Percentiles rank a stretch among this genome's conserved stretches.
These are phyloP conservation scores for Bretschneidera sinensis DNA, from an alignment of 345 rosid genomes.

Conservation along the genomic window DNA sequence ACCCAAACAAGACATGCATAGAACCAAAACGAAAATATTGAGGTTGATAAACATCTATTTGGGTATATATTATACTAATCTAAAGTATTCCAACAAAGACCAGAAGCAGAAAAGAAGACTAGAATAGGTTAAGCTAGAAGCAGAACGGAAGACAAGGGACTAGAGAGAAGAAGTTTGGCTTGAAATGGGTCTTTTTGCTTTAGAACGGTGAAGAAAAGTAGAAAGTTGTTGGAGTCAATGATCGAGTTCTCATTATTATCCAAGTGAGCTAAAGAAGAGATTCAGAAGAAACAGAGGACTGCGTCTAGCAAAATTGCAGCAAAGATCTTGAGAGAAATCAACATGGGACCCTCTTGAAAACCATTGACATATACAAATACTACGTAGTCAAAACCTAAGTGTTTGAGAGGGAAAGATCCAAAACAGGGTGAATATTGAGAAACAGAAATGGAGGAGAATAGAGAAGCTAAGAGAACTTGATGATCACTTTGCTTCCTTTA, in stretches of 20 bases:
- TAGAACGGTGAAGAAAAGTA: background rate
- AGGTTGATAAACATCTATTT: constrained; percentile 15
- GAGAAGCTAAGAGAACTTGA: constrained; percentile 8
- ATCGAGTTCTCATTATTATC: constrained; percentile 2
- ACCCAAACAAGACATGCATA: constrained; percentile 33
- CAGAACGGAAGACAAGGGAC: constrained; percentile 11
- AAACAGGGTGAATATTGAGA: constrained; percentile 1
- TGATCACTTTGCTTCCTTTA: constrained; percentile 3
- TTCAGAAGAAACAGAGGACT: constrained; percentile 10
- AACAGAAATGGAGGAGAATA: constrained; percentile 10
- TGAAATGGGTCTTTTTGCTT: background rate
- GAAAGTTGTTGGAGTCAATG: background rate
- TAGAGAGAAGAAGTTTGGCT: background rate
- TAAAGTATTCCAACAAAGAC: background rate
- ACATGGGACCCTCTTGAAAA: constrained; percentile 26
- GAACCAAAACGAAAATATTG: constrained; percentile 23
- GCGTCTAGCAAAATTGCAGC: background rate
- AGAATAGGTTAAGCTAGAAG: background rate
- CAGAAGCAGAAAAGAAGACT: background rate
- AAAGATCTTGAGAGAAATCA: background rate
- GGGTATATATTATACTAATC: background rate
- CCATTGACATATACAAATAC: constrained; percentile 8
- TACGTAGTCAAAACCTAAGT: background rate
- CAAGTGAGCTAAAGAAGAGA: constrained; percentile 12
- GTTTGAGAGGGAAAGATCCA: constrained; percentile 7